Base-by-base conservation (phyloP, 148 eudicot genomes). In the Gaultheria prostrata region DNA sequence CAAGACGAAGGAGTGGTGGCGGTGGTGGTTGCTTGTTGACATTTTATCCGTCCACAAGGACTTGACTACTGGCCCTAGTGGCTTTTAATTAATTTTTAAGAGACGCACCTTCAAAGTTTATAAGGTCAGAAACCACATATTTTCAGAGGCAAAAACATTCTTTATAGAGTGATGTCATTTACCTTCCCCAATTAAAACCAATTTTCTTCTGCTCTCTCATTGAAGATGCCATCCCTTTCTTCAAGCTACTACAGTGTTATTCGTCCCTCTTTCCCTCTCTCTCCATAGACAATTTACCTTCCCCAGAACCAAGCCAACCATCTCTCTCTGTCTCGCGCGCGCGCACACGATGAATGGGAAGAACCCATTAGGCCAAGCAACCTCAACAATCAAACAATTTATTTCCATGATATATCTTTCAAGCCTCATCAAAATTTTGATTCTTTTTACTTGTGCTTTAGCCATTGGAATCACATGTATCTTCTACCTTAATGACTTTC, bases 381-480 rank as follows among this genome's bases (percentile, higher is more conserved):
- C 70, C 10, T 51, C 84, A 50, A 30, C 45, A 7, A 33, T 71
- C 46, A 90, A 80, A 35, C 86, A 82, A 48, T 20, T 82, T 63
- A 84, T 49, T 57, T 30, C 85, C 4, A 84, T 79, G 54, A 70
- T 72, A 26, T 82, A 85, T 81, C 87, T 88, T 46, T 83, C 88
- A 18, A 83, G 61, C 77, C 77, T 90, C 51, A 82, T 92, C 46
- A 74, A 81, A 12, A 87, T 82, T 76, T 82, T 91, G 3, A 86
- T 92, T 46, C 79, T 88, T 8, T 91, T 92, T 32, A 82, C 82
- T 33, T 87, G 84, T 63, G 93, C 91, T 9, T 48, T 92, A 45
- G 82, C 85, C 45, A 78, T 92, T 26, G 92, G 91, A 57, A 86
- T 86, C 26, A 69, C 89, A 2, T 65, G 87, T 12, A 88, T 79